Percentiles rank a stretch among this genome's conserved stretches.
These are phyloP conservation scores for Mycena amicta DNA, from an alignment of 768 basidiomycete species.

Conservation along the genomic window DNA sequence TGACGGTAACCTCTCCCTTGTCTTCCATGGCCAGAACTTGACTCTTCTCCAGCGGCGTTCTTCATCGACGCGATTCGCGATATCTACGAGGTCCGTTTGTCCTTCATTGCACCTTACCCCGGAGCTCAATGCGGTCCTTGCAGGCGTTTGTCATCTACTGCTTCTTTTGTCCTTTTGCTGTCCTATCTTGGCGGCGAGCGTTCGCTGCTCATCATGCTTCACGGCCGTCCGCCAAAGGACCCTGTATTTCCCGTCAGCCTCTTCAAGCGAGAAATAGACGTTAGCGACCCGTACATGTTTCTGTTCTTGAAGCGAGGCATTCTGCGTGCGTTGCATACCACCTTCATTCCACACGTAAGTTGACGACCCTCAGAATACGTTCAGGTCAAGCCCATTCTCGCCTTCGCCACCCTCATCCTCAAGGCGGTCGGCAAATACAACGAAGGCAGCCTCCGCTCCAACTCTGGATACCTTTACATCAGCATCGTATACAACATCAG, in stretches of 20 bases:
- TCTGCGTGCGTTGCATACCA: slow-evolving; percentile 60
- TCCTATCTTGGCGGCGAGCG: slow-evolving; percentile 92
- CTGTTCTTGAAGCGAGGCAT: slow-evolving; percentile 94
- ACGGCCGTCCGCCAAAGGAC: slow-evolving; percentile 86
- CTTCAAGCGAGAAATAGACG: slow-evolving; percentile 86
- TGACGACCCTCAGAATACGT: slow-evolving; percentile 77
- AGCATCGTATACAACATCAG: slow-evolving; percentile 83
- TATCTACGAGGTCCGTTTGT: slow-evolving; percentile 81
- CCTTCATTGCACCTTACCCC: too few species aligned
- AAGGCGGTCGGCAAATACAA: slow-evolving; percentile 87
- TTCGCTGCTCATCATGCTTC: slow-evolving; percentile 86
- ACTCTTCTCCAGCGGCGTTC: slow-evolving; percentile 65
- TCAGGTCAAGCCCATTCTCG: slow-evolving; percentile 91
- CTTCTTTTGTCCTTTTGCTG: slow-evolving; percentile 81
- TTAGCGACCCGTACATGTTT: slow-evolving; percentile 93
- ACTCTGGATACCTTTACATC: slow-evolving; percentile 91
- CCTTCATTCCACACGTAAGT: background rate
- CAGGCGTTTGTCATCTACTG: slow-evolving; percentile 95
- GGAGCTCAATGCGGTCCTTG: too few species aligned
- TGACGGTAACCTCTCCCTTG: slow-evolving; percentile 54
- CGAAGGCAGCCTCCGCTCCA: slow-evolving; percentile 83
- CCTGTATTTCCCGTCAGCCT: slow-evolving; percentile 85
- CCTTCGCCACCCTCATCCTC: slow-evolving; percentile 79
- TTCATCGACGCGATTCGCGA: slow-evolving; percentile 94
- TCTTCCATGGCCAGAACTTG: background rate